These are phyloP conservation scores for Acanthamoeba pearcei DNA, from an alignment of 208 protist genomes.

Conservation along the genomic window DNA sequence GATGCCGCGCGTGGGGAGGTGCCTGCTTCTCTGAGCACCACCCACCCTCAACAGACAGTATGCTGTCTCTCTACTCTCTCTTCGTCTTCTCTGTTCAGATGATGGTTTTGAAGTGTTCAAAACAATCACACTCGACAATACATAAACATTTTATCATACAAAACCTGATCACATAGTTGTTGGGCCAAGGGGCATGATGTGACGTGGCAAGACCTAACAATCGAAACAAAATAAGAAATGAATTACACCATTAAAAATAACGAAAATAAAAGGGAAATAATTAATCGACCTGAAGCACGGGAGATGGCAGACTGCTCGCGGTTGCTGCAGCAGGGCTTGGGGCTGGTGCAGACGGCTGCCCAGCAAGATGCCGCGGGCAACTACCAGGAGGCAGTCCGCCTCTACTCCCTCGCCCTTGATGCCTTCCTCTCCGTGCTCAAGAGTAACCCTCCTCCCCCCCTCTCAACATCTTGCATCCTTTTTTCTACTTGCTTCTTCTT, in stretches of 20 bases:
- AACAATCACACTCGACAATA: not conserved
- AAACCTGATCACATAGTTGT: not conserved
- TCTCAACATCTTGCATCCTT: not conserved
- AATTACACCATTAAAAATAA: too few species aligned
- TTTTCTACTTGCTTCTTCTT: not conserved
- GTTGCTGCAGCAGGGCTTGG: slow-evolving; percentile 50
- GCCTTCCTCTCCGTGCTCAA: slow-evolving; percentile 72
- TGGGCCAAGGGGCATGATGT: too few species aligned
- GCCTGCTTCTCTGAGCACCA: not conserved
- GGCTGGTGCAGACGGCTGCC: slow-evolving; percentile 58
- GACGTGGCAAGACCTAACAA: too few species aligned
- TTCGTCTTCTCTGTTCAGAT: too few species aligned
- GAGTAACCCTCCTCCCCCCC: not conserved
- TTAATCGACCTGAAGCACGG: too few species aligned
- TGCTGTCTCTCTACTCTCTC: not conserved
- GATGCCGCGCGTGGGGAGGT: not conserved
- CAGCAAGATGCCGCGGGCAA: slow-evolving; percentile 47
- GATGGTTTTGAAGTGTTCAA: slow-evolving; percentile 15
- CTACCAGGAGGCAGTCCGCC: slow-evolving; percentile 29
- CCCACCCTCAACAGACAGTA: not conserved
- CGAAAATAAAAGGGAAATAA: too few species aligned
- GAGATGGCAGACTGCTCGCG: slow-evolving; percentile 73
- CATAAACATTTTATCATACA: not conserved
- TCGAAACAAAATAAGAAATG: too few species aligned
- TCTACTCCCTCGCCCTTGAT: slow-evolving; percentile 72